These are phyloP conservation scores for Xylariaceae sp. DNA, from an alignment of 2,329 filamentous ascomycete species.

Conservation along the genomic window DNA sequence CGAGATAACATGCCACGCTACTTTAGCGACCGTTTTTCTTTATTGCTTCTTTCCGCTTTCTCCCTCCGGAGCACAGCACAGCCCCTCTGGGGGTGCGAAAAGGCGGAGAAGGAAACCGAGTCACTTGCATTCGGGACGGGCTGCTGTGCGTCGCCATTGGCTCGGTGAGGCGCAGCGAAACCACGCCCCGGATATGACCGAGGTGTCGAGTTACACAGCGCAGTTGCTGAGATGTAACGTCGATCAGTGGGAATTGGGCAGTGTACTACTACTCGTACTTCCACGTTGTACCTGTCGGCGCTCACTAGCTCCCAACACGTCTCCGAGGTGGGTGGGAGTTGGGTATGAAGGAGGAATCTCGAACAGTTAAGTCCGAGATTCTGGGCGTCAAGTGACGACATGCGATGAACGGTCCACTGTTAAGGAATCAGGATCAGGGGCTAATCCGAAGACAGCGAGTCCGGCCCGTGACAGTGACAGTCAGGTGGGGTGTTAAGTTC, in stretches of 20 bases:
- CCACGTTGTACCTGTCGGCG: not conserved
- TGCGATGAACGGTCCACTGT: no score
- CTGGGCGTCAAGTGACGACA: no score
- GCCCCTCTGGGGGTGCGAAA: slow-evolving; percentile 8
- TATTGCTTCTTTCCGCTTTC: not conserved
- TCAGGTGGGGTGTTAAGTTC: not conserved
- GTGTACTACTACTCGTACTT: not conserved
- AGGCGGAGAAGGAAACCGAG: not conserved
- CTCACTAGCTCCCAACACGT: not conserved
- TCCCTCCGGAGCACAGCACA: slow-evolving; percentile 7
- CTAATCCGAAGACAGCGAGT: no score
- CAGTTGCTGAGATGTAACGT: not conserved
- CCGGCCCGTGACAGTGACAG: no score
- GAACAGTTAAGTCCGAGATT: not conserved
- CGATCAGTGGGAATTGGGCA: not conserved
- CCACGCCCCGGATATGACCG: slow-evolving; percentile 7
- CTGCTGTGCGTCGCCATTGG: not conserved
- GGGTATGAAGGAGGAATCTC: not conserved
- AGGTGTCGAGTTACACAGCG: not conserved
- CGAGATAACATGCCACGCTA: not conserved
- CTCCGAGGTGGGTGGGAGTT: no score
- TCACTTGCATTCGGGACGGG: not conserved
- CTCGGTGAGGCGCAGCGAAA: slow-evolving; percentile 16
- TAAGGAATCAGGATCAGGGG: no score
- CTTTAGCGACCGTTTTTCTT: not conserved